These are phyloP conservation scores for Lagenaria siceraria DNA, from an alignment of 306 rosid genomes.

Conservation along the genomic window DNA sequence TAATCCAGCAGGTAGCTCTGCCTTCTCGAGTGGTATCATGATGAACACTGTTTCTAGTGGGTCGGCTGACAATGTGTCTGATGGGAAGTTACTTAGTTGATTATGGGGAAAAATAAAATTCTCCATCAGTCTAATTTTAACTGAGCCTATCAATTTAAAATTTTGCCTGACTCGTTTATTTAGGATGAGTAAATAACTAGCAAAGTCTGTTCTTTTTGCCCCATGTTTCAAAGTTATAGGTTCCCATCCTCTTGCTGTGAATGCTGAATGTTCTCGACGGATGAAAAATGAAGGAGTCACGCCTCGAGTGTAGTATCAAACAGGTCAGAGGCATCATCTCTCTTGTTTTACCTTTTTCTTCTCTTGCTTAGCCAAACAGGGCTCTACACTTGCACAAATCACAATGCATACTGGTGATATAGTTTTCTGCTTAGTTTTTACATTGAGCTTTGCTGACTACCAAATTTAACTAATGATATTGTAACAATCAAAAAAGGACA, in stretches of 20 bases:
- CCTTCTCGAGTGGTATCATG: slow-evolving; percentile 5
- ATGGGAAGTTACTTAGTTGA: slow-evolving; percentile 18
- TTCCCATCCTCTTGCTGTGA: not conserved
- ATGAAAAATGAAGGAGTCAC: not conserved
- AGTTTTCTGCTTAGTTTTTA: not conserved
- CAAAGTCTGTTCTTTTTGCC: not conserved
- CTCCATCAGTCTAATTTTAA: not conserved
- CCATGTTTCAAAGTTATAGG: not conserved
- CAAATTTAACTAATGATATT: not conserved
- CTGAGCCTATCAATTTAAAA: not conserved
- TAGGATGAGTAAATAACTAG: slow-evolving; percentile 8
- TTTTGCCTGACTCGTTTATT: slow-evolving; percentile 4
- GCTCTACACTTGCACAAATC: not conserved
- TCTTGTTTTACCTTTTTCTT: not conserved
- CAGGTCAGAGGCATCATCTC: slow-evolving; percentile 3
- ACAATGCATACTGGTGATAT: not conserved
- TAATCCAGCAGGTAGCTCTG: slow-evolving; percentile 11
- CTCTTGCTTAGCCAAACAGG: not conserved
- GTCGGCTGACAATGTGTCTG: slow-evolving; percentile 10
- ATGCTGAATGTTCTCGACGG: not conserved
- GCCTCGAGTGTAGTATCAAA: not conserved
- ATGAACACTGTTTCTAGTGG: slow-evolving; percentile 10
- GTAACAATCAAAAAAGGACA: not conserved
- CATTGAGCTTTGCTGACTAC: not conserved
- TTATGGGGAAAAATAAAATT: not conserved